phyloP scores from a whole-genome alignment of 2,329 filamentous ascomycete genomes.

The Metarhizium sp. region DNA sequence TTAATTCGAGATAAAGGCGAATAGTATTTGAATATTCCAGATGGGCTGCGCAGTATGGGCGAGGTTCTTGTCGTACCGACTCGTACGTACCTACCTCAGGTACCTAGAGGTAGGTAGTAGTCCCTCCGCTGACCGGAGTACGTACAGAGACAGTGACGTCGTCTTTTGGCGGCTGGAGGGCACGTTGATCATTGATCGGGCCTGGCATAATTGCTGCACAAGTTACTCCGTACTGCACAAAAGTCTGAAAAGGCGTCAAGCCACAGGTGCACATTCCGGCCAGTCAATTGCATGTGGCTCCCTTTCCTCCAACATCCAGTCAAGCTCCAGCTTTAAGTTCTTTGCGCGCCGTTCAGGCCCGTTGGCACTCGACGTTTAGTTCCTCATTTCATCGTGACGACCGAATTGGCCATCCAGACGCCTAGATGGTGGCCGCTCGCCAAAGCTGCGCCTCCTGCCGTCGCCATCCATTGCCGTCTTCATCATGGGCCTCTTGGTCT shows the following conservation, averaged over 20 bases:
- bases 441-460: no score
- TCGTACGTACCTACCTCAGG: no score
- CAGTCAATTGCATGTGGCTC: background rate
- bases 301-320: background rate
- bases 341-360: no score
- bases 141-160: background rate
- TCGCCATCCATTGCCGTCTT: background rate
- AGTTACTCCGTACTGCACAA: background rate
- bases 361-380: background rate
- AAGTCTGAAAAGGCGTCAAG: background rate
- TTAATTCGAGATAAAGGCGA: no score
- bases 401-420: background rate
- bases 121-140: no score
- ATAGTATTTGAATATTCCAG: no score
- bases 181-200: no score
- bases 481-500: conserved; percentile 34
- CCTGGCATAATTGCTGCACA: background rate
- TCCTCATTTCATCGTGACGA: background rate
- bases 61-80: no score
- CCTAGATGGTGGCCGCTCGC: background rate
- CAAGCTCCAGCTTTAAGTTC: no score
- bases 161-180: no score
- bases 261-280: background rate
- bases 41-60: no score
- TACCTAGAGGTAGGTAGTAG: no score